Evolutionary conservation across 2,329 filamentous ascomycete genomes (phyloP).

Genomic region (Paecilomyces dactylethromorphus): DNA sequence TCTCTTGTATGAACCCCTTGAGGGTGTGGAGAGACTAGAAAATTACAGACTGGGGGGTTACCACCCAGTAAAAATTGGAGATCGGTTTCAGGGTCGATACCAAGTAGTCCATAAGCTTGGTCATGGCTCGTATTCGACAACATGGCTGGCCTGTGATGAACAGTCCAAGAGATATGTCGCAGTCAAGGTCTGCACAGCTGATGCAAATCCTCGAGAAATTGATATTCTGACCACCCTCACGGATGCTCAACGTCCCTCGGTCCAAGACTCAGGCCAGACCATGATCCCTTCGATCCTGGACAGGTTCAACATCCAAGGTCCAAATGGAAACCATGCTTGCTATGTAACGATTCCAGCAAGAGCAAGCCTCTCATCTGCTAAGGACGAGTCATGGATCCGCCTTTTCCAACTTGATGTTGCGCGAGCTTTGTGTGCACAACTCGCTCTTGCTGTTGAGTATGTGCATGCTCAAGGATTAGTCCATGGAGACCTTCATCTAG

Average conservation of each 20-base stretch:
- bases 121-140: conserved; percentile 30
- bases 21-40: conserved; percentile 15
- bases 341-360: conserved; percentile 13
- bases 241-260: neutral
- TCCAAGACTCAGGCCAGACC: neutral
- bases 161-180: conserved; percentile 16
- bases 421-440: conserved; percentile 18
- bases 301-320: conserved; percentile 14
- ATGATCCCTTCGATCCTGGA: conserved; percentile 13
- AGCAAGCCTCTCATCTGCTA: conserved; percentile 11
- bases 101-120: conserved; percentile 36
- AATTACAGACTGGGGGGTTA: conserved; percentile 16
- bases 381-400: conserved; percentile 14
- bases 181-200: conserved; percentile 14
- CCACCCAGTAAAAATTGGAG: conserved; percentile 21
- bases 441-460: conserved; percentile 23
- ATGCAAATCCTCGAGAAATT: conserved; percentile 10
- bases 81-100: conserved; percentile 26
- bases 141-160: conserved; percentile 21
- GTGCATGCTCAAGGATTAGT: conserved; percentile 22
- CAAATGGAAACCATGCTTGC: conserved; percentile 20
- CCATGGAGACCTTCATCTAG: conserved; percentile 30
- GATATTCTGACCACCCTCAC: conserved; percentile 2
- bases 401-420: conserved; percentile 18
- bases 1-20: conserved; percentile 12